Percentiles rank a stretch among this genome's conserved stretches.
Evolutionary conservation across 768 basidiomycete genomes (phyloP).

Genomic region (Rhodosporidiobolus odoratus): DNA sequence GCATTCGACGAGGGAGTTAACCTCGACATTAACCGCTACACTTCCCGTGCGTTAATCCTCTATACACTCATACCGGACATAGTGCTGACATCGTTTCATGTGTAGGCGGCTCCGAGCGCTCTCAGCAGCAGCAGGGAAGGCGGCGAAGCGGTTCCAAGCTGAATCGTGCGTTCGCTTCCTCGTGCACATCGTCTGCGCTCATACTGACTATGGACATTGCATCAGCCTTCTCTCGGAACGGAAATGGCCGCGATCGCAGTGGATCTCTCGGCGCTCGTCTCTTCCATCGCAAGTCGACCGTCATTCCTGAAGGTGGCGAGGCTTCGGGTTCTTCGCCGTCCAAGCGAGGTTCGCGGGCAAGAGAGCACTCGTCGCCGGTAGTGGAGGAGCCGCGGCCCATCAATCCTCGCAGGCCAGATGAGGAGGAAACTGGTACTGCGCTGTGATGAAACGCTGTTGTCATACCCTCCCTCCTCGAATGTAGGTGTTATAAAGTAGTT

Average conservation of each 20-base stretch:
- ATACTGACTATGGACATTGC: neutral
- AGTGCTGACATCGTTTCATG: neutral
- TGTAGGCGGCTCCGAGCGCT: conserved; percentile 4
- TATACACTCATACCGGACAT: no score
- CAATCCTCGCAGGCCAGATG: neutral
- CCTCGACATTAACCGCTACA: conserved; percentile 26
- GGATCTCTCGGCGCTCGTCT: conserved; percentile 5
- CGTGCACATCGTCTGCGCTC: no score
- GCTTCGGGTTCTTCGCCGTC: neutral
- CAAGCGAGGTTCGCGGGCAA: neutral
- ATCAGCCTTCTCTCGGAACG: conserved; percentile 2
- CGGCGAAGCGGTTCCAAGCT: neutral
- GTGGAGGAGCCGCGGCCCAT: neutral
- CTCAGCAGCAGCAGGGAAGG: neutral
- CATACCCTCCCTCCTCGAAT: no score
- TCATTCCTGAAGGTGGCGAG: neutral
- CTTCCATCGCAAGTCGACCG: conserved; percentile 6
- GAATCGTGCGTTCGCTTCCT: conserved; percentile 1
- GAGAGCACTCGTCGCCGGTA: neutral
- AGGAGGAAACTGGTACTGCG: no score
- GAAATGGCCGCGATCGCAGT: conserved; percentile 1
- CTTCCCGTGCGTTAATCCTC: conserved; percentile 10
- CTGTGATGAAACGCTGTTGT: no score
- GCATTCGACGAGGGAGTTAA: conserved; percentile 30
- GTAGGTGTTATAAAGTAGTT: no score